phyloP scores from a whole-genome alignment of 768 basidiomycete genomes.

The Kwoniella dejecticola region DNA sequence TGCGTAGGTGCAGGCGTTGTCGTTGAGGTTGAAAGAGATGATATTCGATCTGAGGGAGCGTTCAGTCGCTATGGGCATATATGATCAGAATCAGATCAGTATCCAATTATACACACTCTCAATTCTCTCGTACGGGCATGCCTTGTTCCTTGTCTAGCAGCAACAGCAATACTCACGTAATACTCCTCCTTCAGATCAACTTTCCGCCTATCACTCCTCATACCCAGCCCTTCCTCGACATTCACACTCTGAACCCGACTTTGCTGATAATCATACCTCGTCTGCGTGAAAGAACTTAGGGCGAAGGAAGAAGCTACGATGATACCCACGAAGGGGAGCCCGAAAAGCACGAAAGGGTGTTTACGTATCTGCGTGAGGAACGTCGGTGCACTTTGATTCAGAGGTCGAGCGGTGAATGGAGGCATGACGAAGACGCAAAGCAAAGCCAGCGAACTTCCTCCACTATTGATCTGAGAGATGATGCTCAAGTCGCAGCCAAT shows the following conservation, averaged over 20 bases:
- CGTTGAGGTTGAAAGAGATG: constrained; percentile 3
- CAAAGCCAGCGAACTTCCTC: background rate
- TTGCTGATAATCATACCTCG: constrained; percentile 80
- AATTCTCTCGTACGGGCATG: no score
- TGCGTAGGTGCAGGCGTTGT: no score
- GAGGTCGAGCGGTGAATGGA: constrained; percentile 44
- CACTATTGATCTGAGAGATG: no score
- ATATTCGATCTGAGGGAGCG: constrained; percentile 6
- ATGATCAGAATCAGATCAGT: no score
- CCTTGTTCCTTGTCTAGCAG: no score
- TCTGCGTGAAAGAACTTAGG: constrained; percentile 79
- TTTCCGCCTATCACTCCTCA: constrained; percentile 57
- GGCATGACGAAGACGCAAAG: constrained; percentile 25
- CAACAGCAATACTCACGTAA: constrained; percentile 71
- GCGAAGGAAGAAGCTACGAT: constrained; percentile 87
- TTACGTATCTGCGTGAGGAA: constrained; percentile 35
- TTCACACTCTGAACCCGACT: constrained; percentile 31
- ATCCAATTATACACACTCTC: no score
- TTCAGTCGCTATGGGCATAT: constrained; percentile 29
- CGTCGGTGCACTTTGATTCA: constrained; percentile 25
- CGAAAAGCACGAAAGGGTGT: constrained; percentile 64
- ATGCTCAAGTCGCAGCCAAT: no score
- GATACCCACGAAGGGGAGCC: constrained; percentile 79
- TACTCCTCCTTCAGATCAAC: constrained; percentile 96
- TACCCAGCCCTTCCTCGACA: constrained; percentile 47